A percentile compares a stretch with the other conserved stretches of the same genome.
Evolutionary conservation across 495 filamentous ascomycete genomes (phyloP).

Genomic region (Talaromyces liani): DNA sequence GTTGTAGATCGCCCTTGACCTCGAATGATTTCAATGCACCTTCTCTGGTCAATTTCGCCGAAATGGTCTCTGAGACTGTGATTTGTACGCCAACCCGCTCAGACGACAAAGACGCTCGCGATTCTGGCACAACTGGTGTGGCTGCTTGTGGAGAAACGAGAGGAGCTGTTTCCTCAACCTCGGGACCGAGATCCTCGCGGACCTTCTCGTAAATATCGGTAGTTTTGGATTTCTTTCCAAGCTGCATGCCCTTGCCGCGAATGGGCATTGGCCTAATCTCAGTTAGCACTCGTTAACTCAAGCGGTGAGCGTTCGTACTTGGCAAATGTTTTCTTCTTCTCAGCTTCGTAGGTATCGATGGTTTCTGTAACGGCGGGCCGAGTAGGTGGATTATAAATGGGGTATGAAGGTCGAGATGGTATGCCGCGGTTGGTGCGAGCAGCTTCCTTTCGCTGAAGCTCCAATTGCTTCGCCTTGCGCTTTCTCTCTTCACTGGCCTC

Average conservation of each 20-base stretch:
- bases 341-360: slow-evolving; percentile 88
- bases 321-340: slow-evolving; percentile 81
- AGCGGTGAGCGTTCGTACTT: slow-evolving; percentile 43
- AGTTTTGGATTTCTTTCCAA: slow-evolving; percentile 95
- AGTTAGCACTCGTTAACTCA: slow-evolving; percentile 9
- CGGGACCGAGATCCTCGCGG: slow-evolving; percentile 76
- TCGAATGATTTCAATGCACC: slow-evolving; percentile 75
- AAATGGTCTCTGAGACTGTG: slow-evolving; percentile 79
- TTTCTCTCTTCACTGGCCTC: slow-evolving; percentile 98
- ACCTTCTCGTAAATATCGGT: slow-evolving; percentile 95
- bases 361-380: slow-evolving; percentile 67
- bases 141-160: slow-evolving; percentile 59
- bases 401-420: slow-evolving; percentile 68
- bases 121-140: slow-evolving; percentile 39
- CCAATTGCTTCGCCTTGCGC: slow-evolving; percentile 93
- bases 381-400: slow-evolving; percentile 78
- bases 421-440: slow-evolving; percentile 50
- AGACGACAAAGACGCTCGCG: slow-evolving; percentile 54
- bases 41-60: slow-evolving; percentile 78
- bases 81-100: slow-evolving; percentile 80
- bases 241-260: slow-evolving; percentile 95
- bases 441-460: slow-evolving; percentile 95
- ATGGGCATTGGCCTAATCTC: slow-evolving; percentile 50
- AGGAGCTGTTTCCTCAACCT: slow-evolving; percentile 68
- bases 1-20: slow-evolving; percentile 82